Percentiles rank a stretch among this genome's conserved stretches.
Conservation (phyloP, 208 protist species). For the Trypanosoma cruzi region DNA sequence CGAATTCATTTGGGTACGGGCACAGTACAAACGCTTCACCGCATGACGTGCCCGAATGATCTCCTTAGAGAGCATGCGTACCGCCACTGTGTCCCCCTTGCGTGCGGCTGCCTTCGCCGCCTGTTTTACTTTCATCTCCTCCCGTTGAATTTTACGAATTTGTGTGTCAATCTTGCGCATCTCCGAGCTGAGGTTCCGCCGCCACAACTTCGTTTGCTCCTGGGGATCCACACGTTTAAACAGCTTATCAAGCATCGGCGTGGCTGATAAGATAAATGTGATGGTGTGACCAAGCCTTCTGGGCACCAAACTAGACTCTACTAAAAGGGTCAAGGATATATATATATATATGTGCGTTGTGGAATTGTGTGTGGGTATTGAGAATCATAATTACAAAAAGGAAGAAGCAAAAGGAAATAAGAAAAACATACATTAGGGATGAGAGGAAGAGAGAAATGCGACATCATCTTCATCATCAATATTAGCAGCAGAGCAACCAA, state of each 20-base stretch:
- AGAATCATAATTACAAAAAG: not conserved
- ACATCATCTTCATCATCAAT: no score
- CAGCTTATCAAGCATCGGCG: slow-evolving; percentile 53
- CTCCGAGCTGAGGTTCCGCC: slow-evolving; percentile 70
- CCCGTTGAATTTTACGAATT: slow-evolving; percentile 76
- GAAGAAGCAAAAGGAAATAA: not conserved
- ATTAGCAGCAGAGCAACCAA: no score
- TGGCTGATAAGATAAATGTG: not conserved
- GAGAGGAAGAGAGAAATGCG: not conserved
- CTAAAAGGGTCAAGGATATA: no score
- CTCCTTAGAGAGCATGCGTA: slow-evolving; percentile 89
- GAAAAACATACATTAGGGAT: not conserved
- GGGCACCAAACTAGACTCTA: not conserved
- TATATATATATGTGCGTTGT: not conserved
- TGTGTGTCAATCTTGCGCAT: slow-evolving; percentile 86
- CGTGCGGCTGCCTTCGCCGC: slow-evolving; percentile 80
- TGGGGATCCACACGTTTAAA: slow-evolving; percentile 71
- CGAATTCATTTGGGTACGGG: slow-evolving; percentile 92
- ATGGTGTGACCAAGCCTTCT: not conserved
- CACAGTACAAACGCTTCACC: slow-evolving; percentile 80
- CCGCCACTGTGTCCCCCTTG: slow-evolving; percentile 63
- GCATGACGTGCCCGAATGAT: slow-evolving; percentile 78
- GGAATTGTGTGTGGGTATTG: not conserved
- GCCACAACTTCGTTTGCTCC: slow-evolving; percentile 81
- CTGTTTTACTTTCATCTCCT: slow-evolving; percentile 87